Conservation (phyloP, 192 early-diverging fungal species). For the Linnemannia zychae region DNA sequence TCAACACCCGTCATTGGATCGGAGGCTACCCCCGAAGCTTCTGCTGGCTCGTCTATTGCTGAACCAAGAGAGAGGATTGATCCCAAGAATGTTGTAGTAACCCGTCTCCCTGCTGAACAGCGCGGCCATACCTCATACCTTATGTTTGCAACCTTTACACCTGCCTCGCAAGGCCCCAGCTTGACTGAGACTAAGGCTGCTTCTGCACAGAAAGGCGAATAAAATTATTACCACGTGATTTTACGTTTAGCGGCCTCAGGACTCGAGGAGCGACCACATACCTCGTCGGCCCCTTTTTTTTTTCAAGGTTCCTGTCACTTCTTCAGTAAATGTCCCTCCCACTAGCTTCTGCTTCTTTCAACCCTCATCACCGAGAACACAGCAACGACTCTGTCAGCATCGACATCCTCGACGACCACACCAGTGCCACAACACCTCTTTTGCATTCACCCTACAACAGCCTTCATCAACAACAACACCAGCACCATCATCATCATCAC, state of each 20-base stretch:
- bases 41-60: not conserved
- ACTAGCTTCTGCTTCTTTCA: slow-evolving; percentile 16
- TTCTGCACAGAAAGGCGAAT: not conserved
- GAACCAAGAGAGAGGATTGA: slow-evolving; percentile 50
- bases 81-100: slow-evolving; percentile 66
- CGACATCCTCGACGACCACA: slow-evolving; percentile 48
- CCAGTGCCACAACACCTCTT: slow-evolving; percentile 9
- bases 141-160: slow-evolving; percentile 90
- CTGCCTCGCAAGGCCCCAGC: slow-evolving; percentile 40
- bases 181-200: slow-evolving; percentile 23
- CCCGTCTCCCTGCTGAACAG: slow-evolving; percentile 70
- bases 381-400: slow-evolving; percentile 52
- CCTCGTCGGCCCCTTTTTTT: not conserved
- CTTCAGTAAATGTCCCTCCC: slow-evolving; percentile 23
- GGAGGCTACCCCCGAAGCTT: slow-evolving; percentile 6
- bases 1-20: slow-evolving; percentile 17
- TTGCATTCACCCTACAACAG: not conserved
- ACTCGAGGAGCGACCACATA: not conserved
- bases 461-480: not conserved
- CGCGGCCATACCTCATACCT: slow-evolving; percentile 96
- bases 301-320: not conserved
- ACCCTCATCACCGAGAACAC: slow-evolving; percentile 10
- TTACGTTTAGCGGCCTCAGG: not conserved
- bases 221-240: not conserved
- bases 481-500: slow-evolving; percentile 16